Evolutionary conservation across 2,329 filamentous ascomycete species (phyloP).

Genomic region (Cladophialophora chaetospira): DNA sequence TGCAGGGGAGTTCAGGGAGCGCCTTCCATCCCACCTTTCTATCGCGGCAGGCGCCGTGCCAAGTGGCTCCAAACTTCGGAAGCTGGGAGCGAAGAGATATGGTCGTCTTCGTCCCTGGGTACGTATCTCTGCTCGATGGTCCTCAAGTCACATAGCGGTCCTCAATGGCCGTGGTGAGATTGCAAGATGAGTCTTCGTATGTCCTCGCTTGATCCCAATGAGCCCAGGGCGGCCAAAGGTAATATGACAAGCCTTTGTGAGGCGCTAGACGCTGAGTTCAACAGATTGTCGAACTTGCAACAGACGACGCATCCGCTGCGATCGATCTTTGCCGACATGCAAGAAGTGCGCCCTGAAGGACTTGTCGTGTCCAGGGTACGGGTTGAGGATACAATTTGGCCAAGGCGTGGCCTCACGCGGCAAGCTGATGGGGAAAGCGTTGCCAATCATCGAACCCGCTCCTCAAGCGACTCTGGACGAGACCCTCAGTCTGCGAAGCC

Average conservation of each 20-base stretch:
- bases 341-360: conserved; percentile 41
- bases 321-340: conserved; percentile 40
- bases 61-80: no score
- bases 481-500: conserved; percentile 5
- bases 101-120: no score
- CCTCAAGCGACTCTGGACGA: neutral
- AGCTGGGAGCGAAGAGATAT: no score
- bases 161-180: neutral
- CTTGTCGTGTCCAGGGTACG: conserved; percentile 40
- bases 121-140: no score
- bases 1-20: neutral
- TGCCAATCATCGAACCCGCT: conserved; percentile 26
- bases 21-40: neutral
- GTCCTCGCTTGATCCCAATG: conserved; percentile 19
- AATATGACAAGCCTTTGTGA: neutral
- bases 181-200: conserved; percentile 21
- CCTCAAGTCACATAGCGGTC: no score
- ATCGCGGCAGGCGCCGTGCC: neutral
- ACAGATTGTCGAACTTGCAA: conserved; percentile 42
- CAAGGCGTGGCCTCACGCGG: conserved; percentile 36
- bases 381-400: conserved; percentile 39
- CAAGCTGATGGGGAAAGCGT: conserved; percentile 21
- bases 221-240: conserved; percentile 23
- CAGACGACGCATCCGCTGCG: conserved; percentile 42
- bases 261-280: neutral